These are phyloP conservation scores for Colletotrichum godetiae DNA, from an alignment of 2,329 filamentous ascomycete genomes.

Conservation along the genomic window DNA sequence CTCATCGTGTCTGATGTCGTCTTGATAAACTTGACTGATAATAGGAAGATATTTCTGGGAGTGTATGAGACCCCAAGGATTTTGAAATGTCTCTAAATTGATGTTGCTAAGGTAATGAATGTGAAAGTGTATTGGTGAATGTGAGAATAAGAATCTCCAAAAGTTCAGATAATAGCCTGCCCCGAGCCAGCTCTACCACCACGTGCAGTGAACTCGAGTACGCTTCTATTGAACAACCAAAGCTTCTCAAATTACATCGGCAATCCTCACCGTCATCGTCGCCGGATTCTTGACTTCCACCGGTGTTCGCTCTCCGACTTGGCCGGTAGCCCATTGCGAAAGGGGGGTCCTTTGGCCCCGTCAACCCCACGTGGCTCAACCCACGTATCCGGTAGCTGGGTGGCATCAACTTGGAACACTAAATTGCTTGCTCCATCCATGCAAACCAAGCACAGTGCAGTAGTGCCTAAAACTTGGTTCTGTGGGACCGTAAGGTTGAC, in stretches of 20 bases:
- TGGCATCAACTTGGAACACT: background rate
- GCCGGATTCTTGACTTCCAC: background rate
- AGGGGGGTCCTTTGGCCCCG: background rate
- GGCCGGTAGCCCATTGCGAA: slow-evolving; percentile 24
- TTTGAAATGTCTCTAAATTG: background rate
- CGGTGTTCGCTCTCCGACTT: slow-evolving; percentile 14
- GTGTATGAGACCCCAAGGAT: background rate
- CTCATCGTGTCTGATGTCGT: slow-evolving; percentile 62
- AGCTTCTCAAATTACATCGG: background rate
- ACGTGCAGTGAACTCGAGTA: background rate
- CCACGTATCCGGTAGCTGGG: background rate
- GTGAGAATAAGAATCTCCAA: background rate
- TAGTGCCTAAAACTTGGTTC: background rate
- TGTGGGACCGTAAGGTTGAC: background rate
- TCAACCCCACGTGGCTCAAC: slow-evolving; percentile 21
- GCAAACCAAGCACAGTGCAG: background rate
- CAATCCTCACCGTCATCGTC: slow-evolving; percentile 9
- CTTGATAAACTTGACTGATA: background rate
- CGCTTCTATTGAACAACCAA: background rate
- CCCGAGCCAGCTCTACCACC: background rate
- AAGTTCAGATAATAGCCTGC: background rate
- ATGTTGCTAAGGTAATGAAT: background rate
- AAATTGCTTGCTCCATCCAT: background rate
- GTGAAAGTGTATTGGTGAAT: background rate
- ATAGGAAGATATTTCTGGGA: background rate